Evolutionary conservation across 495 filamentous ascomycete genomes (phyloP).

Genomic region (Staphylotrichum tortipilum): DNA sequence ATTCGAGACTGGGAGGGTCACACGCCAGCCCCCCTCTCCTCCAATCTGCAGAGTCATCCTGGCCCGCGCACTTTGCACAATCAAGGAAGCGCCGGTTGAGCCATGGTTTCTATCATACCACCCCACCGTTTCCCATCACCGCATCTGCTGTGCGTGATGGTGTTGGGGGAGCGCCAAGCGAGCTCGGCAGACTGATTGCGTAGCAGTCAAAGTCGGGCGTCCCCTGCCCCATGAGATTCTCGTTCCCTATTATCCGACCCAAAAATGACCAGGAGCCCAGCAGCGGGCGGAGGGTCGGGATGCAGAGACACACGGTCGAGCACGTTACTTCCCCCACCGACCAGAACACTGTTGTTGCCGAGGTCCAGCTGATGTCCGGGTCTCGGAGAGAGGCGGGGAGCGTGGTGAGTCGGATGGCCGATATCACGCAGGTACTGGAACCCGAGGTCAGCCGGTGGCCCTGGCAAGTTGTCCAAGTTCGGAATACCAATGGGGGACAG

Average conservation of each 20-base stretch:
- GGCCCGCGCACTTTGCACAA: too few relatives aligned
- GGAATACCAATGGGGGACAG: too few relatives aligned
- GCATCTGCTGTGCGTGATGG: not conserved
- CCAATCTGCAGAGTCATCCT: too few relatives aligned
- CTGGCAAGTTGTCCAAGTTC: too few relatives aligned
- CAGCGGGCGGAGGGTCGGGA: constrained; percentile 1
- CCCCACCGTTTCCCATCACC: not conserved
- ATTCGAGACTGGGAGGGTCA: too few relatives aligned
- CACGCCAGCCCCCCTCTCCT: too few relatives aligned
- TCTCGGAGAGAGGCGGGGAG: not conserved
- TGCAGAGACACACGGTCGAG: constrained; percentile 1
- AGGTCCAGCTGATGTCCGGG: not conserved
- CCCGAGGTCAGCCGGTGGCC: not conserved
- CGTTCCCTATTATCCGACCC: not conserved
- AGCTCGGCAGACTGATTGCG: not conserved
- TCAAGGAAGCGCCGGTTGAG: too few relatives aligned
- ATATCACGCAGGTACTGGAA: not conserved
- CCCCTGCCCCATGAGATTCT: not conserved
- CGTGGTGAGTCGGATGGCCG: not conserved
- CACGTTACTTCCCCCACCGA: not conserved
- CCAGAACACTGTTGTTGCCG: not conserved
- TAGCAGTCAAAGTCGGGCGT: not conserved
- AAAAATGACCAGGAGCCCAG: not conserved
- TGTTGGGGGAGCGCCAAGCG: not conserved
- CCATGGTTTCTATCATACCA: too few relatives aligned